Base-by-base conservation (phyloP, 2,329 filamentous ascomycete genomes). In the Aaosphaeria pasadenensis region DNA sequence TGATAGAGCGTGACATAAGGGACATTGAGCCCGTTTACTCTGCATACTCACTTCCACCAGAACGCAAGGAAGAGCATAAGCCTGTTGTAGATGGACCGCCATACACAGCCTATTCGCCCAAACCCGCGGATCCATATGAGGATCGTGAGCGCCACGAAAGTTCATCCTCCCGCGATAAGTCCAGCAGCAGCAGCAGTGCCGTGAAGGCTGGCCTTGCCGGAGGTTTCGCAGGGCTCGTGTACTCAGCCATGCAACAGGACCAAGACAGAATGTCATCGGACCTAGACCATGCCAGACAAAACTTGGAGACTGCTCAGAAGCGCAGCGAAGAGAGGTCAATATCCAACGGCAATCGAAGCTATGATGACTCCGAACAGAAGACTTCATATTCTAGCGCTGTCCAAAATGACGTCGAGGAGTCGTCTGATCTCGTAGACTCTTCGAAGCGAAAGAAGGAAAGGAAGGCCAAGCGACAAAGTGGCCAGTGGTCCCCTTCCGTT, bases 381-480 rank as follows among this genome's bases (percentile, higher is more conserved):
- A 41, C 51, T 5, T 58, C 62, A 0, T 63, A 67, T 7, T 62
- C 69, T 11, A 68, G 58, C 49, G 66, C 60, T 41, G 63, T 63
- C 1, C 69, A 66, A 43, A 55, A 71, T 29, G 67, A 67, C 29
- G 46, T 61, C 1, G 67, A 70, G 5, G 65, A 70, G 36, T 3
- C 17, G 17, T 24, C 17, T 24, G 17, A 24, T 24, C 48, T 65
- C 4, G 49, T 52, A 11, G 66, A 70, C 30, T 24, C 17, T 3
- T 52, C 50, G 51, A 70, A 74, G 53, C 73, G 68, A 29, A 69
- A 69, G 38, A 77, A 73, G 60, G 76, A 73, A 46, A 77, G 75
- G 62, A 77, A 75, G 62, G 64, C 77, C 68, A 77, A 74, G 59
- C 67, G 74, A 33, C 66, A 69, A 42, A 75, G 64, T 38, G 64